Base-by-base conservation (phyloP, 1,139 yeast genomes). In the Yamadazyma atlantica region DNA sequence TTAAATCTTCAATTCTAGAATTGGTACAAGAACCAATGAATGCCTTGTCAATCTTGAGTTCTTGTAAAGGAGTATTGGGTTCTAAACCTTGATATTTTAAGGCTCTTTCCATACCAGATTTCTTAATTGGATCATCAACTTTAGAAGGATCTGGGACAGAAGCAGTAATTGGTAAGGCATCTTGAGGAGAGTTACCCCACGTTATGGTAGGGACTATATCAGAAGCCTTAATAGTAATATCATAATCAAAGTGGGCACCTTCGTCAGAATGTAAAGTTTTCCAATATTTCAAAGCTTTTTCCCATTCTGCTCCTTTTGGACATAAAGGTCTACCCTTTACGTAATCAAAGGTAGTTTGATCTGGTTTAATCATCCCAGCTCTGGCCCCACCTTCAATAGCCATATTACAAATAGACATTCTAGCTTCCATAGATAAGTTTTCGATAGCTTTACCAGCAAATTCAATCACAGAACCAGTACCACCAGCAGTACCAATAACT, bases 141-240 rank as follows among this genome's bases (percentile, higher is more conserved):
- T 67, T 73, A 11, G 80, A 63, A 44, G 98, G 98, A 60, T 92
- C 95, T 35, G 98, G 98, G 28, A 90, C 96, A 18, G 65, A 57
- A 19, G 87, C 95, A 19, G 92, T 83, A 56, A 92, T 90, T 48
- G 98, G 97, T 49, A 92, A 73, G 33, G 97, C 97, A 60, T 92
- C 98, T 68, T 92, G 97, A 28, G 98, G 98, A 54, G 97, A 90
- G 50, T 94, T 92, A 72, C 98, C 98, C 98, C 98, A 92, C 14
- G 98, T 92, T 44, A 92, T 89, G 23, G 98, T 92, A 48, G 98
- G 98, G 36, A 85, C 81, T 45, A 92, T 84, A 54, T 90, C 97
- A 28, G 75, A 69, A 34, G 95, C 96, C 49, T 84, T 73, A 57
- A 92, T 86, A 38, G 75, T 73, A 50, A 92, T 84, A 53, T 87